Evolutionary conservation across 768 basidiomycete genomes (phyloP).

Genomic region (Lactifluus rugatus): DNA sequence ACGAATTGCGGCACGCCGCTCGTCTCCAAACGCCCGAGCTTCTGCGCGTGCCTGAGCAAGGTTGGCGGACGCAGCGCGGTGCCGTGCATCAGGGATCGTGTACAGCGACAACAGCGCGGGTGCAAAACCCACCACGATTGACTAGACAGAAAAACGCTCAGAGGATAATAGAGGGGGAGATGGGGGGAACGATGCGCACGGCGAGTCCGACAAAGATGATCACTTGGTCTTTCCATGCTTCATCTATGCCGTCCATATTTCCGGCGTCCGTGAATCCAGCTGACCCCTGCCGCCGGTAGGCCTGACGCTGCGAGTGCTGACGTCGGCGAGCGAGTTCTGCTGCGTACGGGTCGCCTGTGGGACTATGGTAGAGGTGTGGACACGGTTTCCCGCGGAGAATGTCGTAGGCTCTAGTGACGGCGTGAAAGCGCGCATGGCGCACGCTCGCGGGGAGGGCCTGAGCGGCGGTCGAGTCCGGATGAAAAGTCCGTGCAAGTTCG

Average conservation of each 20-base stretch:
- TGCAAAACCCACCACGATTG: slow-evolving; percentile 36
- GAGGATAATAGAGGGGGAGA: neutral
- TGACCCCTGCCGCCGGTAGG: slow-evolving; percentile 21
- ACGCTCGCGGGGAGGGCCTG: slow-evolving; percentile 33
- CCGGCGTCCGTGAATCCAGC: slow-evolving; percentile 10
- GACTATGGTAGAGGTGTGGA: slow-evolving; percentile 15
- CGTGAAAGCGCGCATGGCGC: slow-evolving; percentile 53
- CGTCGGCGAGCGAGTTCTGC: slow-evolving; percentile 44
- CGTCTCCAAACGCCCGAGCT: slow-evolving; percentile 44
- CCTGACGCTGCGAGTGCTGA: slow-evolving; percentile 28
- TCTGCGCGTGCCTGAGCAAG: slow-evolving; percentile 51
- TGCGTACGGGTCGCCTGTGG: slow-evolving; percentile 34
- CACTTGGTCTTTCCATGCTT: slow-evolving; percentile 42
- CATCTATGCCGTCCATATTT: slow-evolving; percentile 27
- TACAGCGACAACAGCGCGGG: slow-evolving; percentile 33
- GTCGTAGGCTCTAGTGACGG: slow-evolving; percentile 57
- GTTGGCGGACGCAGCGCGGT: slow-evolving; percentile 45
- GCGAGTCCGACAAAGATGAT: slow-evolving; percentile 40
- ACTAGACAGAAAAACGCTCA: slow-evolving; percentile 24
- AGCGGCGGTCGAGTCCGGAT: slow-evolving; percentile 52
- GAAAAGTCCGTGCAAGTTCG: slow-evolving; percentile 61
- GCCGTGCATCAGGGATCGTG: slow-evolving; percentile 33
- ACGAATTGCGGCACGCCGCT: slow-evolving; percentile 42
- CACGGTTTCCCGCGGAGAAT: slow-evolving; percentile 33
- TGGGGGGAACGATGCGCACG: slow-evolving; percentile 28